phyloP scores from a whole-genome alignment of 2,329 filamentous ascomycete species.

The Colletotrichum sp. region DNA sequence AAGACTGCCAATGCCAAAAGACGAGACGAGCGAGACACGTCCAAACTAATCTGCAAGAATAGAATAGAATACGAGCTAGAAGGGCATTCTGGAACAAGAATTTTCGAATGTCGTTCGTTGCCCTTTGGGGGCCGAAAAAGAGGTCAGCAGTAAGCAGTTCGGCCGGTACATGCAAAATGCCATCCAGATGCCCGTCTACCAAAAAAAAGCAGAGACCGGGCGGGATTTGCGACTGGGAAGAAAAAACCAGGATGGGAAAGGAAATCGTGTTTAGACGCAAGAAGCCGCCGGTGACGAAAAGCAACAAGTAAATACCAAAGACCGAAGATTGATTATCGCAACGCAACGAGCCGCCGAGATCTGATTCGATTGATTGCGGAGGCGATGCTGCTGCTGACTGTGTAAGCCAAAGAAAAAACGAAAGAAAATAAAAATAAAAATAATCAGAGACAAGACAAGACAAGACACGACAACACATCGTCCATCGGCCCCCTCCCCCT shows the following conservation, averaged over 20 bases:
- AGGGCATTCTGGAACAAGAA: not conserved
- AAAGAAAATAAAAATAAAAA: not conserved
- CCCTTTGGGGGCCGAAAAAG: not conserved
- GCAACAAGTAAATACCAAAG: not conserved
- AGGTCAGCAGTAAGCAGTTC: not conserved
- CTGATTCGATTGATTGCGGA: not conserved
- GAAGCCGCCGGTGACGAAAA: not conserved
- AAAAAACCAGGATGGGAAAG: not conserved
- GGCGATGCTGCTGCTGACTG: not conserved
- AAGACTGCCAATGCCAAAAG: not conserved
- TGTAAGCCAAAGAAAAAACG: not conserved
- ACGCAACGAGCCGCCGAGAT: not conserved
- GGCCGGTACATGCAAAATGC: not conserved
- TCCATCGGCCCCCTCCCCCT: not conserved
- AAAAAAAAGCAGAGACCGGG: not conserved
- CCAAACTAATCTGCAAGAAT: not conserved
- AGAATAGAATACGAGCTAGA: not conserved
- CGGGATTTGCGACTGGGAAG: not conserved
- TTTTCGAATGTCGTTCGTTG: not conserved
- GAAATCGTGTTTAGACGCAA: not conserved
- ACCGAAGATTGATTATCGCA: not conserved
- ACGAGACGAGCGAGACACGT: not conserved
- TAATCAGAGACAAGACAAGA: not conserved
- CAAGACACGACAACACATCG: not conserved
- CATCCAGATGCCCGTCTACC: too few species aligned